phyloP scores from a whole-genome alignment of 495 filamentous ascomycete genomes.

The Podospora pseudocomata region DNA sequence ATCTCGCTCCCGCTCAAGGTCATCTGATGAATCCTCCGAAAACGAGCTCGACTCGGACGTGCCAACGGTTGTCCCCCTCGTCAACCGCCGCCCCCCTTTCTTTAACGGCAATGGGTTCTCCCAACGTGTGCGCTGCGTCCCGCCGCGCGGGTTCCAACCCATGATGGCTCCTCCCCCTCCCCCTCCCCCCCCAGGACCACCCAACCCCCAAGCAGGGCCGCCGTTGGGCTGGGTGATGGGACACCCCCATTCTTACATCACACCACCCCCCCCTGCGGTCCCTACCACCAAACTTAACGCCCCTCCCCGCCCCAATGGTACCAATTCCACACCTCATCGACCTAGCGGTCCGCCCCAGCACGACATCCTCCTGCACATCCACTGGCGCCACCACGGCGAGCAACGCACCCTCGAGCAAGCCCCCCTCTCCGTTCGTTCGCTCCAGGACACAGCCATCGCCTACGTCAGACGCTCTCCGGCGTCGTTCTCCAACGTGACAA shows the following conservation, averaged over 20 bases:
- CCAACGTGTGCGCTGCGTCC: neutral
- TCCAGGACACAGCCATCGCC: slow-evolving; percentile 31
- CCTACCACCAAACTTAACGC: neutral
- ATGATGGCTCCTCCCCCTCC: slow-evolving; percentile 7
- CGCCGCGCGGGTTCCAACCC: neutral
- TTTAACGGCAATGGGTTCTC: neutral
- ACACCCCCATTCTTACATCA: neutral
- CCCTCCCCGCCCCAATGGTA: neutral
- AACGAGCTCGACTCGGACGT: neutral
- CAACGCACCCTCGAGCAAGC: slow-evolving; percentile 27
- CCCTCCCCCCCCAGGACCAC: neutral
- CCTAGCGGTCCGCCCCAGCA: neutral
- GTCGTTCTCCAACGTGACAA: slow-evolving; percentile 10
- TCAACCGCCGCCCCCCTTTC: neutral
- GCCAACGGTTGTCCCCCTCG: neutral
- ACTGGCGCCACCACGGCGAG: slow-evolving; percentile 31
- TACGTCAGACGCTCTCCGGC: too few species aligned
- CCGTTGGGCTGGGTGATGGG: neutral
- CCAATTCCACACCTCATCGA: neutral
- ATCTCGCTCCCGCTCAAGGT: slow-evolving; percentile 24
- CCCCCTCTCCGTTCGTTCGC: slow-evolving; percentile 15
- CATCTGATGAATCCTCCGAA: neutral
- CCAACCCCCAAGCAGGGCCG: neutral
- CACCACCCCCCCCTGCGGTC: neutral
- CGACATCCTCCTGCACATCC: slow-evolving; percentile 31